Evolutionary conservation across 768 basidiomycete genomes (phyloP), one percentile per base, ranked within the genome.

Genomic region (Tulasnella sp.): DNA sequence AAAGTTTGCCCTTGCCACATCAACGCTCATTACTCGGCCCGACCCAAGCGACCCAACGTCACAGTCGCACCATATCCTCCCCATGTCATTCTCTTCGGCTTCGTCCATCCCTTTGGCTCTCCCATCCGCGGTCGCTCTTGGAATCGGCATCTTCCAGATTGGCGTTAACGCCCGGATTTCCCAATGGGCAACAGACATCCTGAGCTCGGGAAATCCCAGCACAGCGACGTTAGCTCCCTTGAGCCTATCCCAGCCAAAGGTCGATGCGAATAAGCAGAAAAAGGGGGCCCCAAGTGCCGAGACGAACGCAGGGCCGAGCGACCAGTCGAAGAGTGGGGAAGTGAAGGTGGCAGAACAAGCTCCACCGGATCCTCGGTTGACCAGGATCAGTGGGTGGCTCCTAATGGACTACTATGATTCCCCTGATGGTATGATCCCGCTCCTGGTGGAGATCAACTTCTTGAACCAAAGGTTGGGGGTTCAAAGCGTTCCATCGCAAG

Each of bases 51-150:
- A 84, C 82, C 15, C 73, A 79, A 42, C 79, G 82, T 67, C 71
- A 80, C 80, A 64, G 22, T 64, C 29, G 15, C 67, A 67, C 82
- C 81, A 77, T 9, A 85, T 85, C 2, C 86, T 96, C 22, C 87
- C 90, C 25, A 91, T 98, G 64, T 87, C 93, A 0, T 97, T 89
- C 83, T 86, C 92, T 80, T 95, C 94, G 36, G 96, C 93, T 0
- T 85, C 92, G 0, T 89, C 89, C 8, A 87, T 96, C 82, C 95
- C 95, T 1, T 84, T 96, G 17, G 92, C 94, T 0, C 83, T 91
- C 29, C 96, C 96, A 8, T 86, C 91, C 5, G 83, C 86, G 12
- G 85, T 97, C 31, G 93, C 96, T 5, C 88, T 87, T 79, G 96
- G 96, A 0, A 49, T 49, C 19, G 49, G 49, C 49, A 22, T 49